Conservation (phyloP, 257 asterid species). For the Striga asiatica region DNA sequence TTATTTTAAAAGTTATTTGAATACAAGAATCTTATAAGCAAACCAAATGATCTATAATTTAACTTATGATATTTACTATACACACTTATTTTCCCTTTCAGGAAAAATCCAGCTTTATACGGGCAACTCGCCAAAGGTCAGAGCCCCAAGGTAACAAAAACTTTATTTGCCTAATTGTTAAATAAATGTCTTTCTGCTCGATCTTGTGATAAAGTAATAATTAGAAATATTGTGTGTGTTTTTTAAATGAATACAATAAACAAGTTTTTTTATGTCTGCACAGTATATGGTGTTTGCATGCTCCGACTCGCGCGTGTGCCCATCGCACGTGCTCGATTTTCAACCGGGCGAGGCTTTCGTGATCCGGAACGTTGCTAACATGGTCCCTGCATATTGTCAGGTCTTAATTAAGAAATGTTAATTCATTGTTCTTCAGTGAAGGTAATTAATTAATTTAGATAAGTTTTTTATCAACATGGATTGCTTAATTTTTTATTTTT, state of each 20-base stretch:
- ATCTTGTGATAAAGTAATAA: too few relatives aligned
- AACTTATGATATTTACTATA: too few relatives aligned
- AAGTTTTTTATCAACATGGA: too few relatives aligned
- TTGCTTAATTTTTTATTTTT: neutral
- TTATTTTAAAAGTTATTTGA: too few relatives aligned
- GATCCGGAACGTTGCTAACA: slow-evolving; percentile 78
- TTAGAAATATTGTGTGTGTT: too few relatives aligned
- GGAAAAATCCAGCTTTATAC: slow-evolving; percentile 53
- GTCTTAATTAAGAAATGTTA: too few relatives aligned
- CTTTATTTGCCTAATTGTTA: neutral
- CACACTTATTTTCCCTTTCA: too few relatives aligned
- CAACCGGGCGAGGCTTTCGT: slow-evolving; percentile 91
- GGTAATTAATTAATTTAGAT: too few relatives aligned
- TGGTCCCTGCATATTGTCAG: slow-evolving; percentile 86
- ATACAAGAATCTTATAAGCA: too few relatives aligned
- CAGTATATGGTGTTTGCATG: slow-evolving; percentile 92
- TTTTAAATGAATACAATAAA: neutral
- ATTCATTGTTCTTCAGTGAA: too few relatives aligned
- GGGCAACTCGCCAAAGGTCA: slow-evolving; percentile 82
- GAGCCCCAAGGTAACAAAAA: slow-evolving; percentile 60
- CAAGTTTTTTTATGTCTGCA: neutral
- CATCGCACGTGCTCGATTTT: slow-evolving; percentile 68
- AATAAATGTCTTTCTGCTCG: neutral
- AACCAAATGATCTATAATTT: too few relatives aligned
- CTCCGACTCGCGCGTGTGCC: slow-evolving; percentile 91